A percentile compares a stretch with the other conserved stretches of the same genome.
Evolutionary conservation across 768 basidiomycete genomes (phyloP).

Genomic region (Termitomyces eurrhizus): DNA sequence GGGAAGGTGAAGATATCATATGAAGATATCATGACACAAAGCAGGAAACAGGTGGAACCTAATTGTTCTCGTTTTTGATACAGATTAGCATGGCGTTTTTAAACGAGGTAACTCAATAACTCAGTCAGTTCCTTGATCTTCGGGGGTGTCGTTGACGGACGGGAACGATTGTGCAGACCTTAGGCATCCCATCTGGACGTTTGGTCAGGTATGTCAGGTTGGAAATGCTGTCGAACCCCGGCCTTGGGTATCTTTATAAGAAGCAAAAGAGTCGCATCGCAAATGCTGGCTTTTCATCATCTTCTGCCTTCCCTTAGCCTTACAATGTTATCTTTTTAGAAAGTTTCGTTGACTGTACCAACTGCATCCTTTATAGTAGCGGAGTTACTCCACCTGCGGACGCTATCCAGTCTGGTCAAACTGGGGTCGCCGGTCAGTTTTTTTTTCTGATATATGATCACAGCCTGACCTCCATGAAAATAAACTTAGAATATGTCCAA

Average conservation of each 20-base stretch:
- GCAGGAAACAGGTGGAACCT: not conserved
- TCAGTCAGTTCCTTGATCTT: not conserved
- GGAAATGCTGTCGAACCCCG: not conserved
- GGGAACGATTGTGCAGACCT: not conserved
- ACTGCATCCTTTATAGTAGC: slow-evolving; percentile 9
- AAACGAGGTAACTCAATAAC: not conserved
- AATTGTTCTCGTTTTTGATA: not conserved
- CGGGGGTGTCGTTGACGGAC: not conserved
- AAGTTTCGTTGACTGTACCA: slow-evolving; percentile 10
- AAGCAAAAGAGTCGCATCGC: not conserved
- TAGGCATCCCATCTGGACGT: not conserved
- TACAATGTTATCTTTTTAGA: not conserved
- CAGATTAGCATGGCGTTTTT: not conserved
- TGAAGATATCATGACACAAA: too few relatives aligned
- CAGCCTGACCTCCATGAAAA: too few relatives aligned
- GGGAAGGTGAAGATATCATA: too few relatives aligned
- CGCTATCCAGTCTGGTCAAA: too few relatives aligned
- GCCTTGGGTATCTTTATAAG: not conserved
- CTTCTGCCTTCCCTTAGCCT: not conserved
- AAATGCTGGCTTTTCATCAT: not conserved
- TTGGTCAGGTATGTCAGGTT: not conserved
- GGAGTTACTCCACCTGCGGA: too few relatives aligned
- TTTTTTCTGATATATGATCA: too few relatives aligned
- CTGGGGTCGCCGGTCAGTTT: too few relatives aligned
- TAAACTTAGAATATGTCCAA: too few relatives aligned